Evolutionary conservation across 1,284 basidiomycete genomes (phyloP).

Genomic region (Puccinia hordei): DNA sequence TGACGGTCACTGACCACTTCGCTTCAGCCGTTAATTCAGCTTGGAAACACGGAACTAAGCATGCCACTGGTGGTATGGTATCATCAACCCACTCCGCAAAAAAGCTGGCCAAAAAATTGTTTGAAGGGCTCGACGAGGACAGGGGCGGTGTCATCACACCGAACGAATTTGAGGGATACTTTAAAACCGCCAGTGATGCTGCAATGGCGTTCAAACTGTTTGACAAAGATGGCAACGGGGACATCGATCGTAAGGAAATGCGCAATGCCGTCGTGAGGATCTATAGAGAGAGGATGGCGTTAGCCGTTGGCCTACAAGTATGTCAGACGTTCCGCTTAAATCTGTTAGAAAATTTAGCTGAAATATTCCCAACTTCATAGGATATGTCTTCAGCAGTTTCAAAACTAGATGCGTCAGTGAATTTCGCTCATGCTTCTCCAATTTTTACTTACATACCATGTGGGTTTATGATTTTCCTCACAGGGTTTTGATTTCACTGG

Average conservation of each 20-base stretch:
- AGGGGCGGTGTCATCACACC: constrained; percentile 56
- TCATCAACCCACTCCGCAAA: constrained; percentile 69
- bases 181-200: constrained; percentile 71
- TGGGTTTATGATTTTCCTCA: not conserved
- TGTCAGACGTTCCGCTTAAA: not conserved
- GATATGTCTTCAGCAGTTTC: constrained; percentile 67
- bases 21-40: constrained; percentile 56
- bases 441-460: not conserved
- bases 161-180: constrained; percentile 66
- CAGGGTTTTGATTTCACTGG: constrained; percentile 68
- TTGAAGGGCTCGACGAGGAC: constrained; percentile 67
- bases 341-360: constrained; percentile 3
- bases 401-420: constrained; percentile 66
- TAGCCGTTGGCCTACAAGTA: constrained; percentile 70
- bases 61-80: constrained; percentile 8
- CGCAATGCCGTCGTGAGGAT: constrained; percentile 79
- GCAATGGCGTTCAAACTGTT: constrained; percentile 75
- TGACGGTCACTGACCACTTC: constrained; percentile 44
- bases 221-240: constrained; percentile 80
- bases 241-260: constrained; percentile 80
- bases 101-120: constrained; percentile 73
- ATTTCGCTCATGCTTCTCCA: not conserved
- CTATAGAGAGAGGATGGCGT: constrained; percentile 74
- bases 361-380: constrained; percentile 51
- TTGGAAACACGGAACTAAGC: constrained; percentile 53